Conservation (phyloP, 2,329 filamentous ascomycete genomes). For the Beauveria sp. region DNA sequence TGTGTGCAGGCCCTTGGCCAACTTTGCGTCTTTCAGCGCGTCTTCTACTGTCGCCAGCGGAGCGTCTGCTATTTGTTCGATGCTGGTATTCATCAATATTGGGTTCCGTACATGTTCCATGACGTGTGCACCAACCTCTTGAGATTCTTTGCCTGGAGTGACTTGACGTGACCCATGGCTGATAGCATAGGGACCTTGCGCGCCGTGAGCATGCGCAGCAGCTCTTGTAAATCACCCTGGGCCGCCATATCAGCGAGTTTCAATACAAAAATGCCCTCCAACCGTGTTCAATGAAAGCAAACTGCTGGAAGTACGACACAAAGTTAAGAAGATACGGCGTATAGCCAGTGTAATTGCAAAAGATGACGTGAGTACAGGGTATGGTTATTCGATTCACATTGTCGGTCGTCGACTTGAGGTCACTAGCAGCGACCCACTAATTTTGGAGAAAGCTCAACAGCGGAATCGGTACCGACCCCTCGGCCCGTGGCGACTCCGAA, state of each 20-base stretch:
- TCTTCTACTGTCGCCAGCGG: conserved; percentile 35
- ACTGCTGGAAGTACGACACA: too few species aligned
- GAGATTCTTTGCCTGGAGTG: conserved; percentile 46
- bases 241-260: conserved; percentile 37
- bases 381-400: not conserved
- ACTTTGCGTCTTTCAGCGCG: conserved; percentile 40
- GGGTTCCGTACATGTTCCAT: not conserved
- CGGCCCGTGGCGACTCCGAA: conserved; percentile 9
- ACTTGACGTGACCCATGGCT: conserved; percentile 51
- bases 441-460: not conserved
- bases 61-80: conserved; percentile 47
- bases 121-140: conserved; percentile 40
- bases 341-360: not conserved
- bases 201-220: conserved; percentile 51
- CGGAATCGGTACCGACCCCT: conserved; percentile 1
- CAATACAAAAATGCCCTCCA: not conserved
- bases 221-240: conserved; percentile 53
- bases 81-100: conserved; percentile 26
- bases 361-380: conserved; percentile 6
- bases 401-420: not conserved
- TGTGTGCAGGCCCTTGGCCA: conserved; percentile 42
- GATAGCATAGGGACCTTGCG: conserved; percentile 52
- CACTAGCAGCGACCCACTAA: conserved; percentile 1
- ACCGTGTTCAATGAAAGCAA: not conserved
- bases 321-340: not conserved